Evolutionary conservation across 2,329 filamentous ascomycete species (phyloP).

Genomic region (Furcasterigmium sp.): DNA sequence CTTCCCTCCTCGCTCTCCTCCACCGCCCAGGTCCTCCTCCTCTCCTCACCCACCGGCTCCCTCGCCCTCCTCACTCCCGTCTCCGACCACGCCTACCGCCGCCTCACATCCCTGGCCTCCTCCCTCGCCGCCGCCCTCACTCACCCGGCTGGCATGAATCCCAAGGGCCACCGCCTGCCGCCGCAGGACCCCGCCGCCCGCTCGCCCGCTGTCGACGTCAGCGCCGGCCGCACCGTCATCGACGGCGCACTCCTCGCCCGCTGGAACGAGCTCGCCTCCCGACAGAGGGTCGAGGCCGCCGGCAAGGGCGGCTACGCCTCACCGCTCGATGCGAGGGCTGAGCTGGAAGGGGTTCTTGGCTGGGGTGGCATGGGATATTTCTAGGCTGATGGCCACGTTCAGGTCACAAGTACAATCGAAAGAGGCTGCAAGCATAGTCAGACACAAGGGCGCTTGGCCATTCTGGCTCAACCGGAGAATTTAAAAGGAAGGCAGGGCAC

Average conservation of each 20-base stretch:
- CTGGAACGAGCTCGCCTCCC: constrained; percentile 71
- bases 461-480: too few relatives aligned
- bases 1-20: constrained; percentile 38
- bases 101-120: constrained; percentile 73
- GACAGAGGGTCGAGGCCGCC: constrained; percentile 67
- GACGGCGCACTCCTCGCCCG: constrained; percentile 72
- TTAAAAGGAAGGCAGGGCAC: too few relatives aligned
- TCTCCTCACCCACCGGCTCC: constrained; percentile 71
- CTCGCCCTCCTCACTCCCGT: constrained; percentile 74
- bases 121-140: constrained; percentile 74
- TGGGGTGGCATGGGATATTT: constrained; percentile 60
- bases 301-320: constrained; percentile 64
- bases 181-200: constrained; percentile 41
- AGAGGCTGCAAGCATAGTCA: too few relatives aligned
- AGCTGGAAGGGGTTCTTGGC: constrained; percentile 59
- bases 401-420: too few relatives aligned
- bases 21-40: constrained; percentile 48
- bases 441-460: too few relatives aligned
- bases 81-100: constrained; percentile 74
- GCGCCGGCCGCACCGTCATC: constrained; percentile 61
- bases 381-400: too few relatives aligned
- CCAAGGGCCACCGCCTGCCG: constrained; percentile 64
- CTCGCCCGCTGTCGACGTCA: constrained; percentile 50
- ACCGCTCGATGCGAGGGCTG: constrained; percentile 62
- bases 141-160: constrained; percentile 76